Base-by-base conservation (phyloP, 345 rosid species). In the Erysimum cheiranthoides region DNA sequence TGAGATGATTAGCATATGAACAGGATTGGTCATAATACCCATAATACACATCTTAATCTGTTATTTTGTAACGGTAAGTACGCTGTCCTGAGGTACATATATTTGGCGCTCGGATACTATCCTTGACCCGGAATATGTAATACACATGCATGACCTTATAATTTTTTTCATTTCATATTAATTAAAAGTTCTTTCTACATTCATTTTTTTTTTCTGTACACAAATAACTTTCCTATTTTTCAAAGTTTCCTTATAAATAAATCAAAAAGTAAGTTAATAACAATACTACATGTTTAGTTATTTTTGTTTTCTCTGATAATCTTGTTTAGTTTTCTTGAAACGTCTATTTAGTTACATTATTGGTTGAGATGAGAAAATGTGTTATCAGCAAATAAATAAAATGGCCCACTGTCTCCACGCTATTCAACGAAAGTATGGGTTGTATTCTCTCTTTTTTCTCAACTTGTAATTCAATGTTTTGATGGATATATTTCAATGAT, bases 381-480 rank as follows among this genome's bases (percentile, higher is more conserved):
- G 21, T 25, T 34, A 35, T 21, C 54, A 39, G 12, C 25, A 65
- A 56, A 7, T n/a, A 34, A 74, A 65, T 27, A 56, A 66, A 74
- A 47, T 46, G 65, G 65, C 5, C 65, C 70, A 34, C 71, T 35
- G 6, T 31, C 66, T 62, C 38, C 27, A 32, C 21, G 30, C 46
- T 43, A 65, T 46, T 45, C 50, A 73, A 31, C 46, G 12, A 13
- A 64, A 35, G n/a, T 1, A 35, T 71, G 27, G 57, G 64, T 43
- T 53, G 45, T 52, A 40, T 73, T 18, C 34, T 14, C 34, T 18
- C 30, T 53, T 52, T 52, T 63, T 42, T 12, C 17, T 4, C 47
- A 53, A 54, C 45, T 27, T 64, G 56, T 53, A 42, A 21, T 64
- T 53, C 38, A 73, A 43, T 21, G 62, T 62, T 62, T 36, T 0